Evolutionary conservation across 1,139 yeast species (phyloP).

Genomic region (Arxiozyma bovina): DNA sequence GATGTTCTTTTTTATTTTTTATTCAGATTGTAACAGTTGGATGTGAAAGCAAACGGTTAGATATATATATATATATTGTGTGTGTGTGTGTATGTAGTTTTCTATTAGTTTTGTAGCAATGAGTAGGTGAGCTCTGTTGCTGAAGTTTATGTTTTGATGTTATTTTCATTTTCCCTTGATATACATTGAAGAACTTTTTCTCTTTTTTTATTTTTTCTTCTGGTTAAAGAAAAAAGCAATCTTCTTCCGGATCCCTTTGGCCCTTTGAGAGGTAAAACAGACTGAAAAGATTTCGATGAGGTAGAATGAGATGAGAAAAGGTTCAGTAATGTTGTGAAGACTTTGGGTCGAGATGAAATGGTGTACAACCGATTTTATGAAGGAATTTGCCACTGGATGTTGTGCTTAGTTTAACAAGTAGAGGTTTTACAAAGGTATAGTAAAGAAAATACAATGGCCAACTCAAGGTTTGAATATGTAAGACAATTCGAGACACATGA

Average conservation of each 20-base stretch:
- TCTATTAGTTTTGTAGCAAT: neutral
- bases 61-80: too few relatives aligned
- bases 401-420: neutral
- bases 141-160: neutral
- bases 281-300: neutral
- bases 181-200: neutral
- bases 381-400: neutral
- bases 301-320: too few relatives aligned
- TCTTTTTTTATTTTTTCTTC: too few relatives aligned
- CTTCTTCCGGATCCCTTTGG: neutral
- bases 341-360: neutral
- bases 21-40: neutral
- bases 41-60: neutral
- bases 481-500: constrained; percentile 70
- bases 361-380: neutral
- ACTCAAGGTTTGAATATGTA: constrained; percentile 79
- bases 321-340: neutral
- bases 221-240: neutral
- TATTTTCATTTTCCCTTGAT: neutral
- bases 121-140: neutral
- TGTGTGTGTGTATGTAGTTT: too few relatives aligned
- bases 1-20: neutral
- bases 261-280: neutral
- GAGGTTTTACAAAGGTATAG: neutral
- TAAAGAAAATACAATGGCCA: constrained; percentile 45